Conservation (phyloP, 2,329 filamentous ascomycete species). For the Xylaria sp. region DNA sequence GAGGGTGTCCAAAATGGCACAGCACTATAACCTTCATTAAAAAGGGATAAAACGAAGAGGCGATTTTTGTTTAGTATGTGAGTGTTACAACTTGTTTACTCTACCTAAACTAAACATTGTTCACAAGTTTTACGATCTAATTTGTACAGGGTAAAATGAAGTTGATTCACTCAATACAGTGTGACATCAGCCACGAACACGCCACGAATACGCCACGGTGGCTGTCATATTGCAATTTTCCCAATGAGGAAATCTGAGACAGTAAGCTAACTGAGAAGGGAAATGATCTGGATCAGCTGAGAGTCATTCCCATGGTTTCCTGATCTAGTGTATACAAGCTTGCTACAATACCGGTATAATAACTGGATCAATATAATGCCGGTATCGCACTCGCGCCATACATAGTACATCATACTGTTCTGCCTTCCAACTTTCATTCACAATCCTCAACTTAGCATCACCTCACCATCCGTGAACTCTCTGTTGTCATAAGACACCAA, state of each 20-base stretch:
- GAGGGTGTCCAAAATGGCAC: too few species aligned
- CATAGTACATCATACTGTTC: not conserved
- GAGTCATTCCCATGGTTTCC: not conserved
- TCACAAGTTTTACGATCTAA: too few species aligned
- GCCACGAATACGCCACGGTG: not conserved
- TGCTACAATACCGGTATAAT: not conserved
- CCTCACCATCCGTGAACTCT: not conserved
- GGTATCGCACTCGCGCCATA: conserved; percentile 24
- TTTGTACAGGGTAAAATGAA: too few species aligned
- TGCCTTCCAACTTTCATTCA: not conserved
- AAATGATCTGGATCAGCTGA: conserved; percentile 24
- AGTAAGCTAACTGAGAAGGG: conserved; percentile 16
- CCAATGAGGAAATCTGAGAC: conserved; percentile 17
- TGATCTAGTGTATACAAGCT: not conserved
- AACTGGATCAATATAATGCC: conserved; percentile 15
- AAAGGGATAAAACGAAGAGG: too few species aligned
- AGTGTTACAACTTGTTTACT: too few species aligned
- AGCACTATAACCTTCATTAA: too few species aligned
- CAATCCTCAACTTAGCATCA: not conserved
- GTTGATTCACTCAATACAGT: not conserved
- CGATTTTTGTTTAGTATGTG: too few species aligned
- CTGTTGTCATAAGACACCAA: conserved; percentile 9
- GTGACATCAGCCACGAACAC: not conserved
- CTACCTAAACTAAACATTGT: too few species aligned
- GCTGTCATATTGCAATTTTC: not conserved